Evolutionary conservation across 1,284 basidiomycete species (phyloP).

Genomic region (Xanthoconium separans): DNA sequence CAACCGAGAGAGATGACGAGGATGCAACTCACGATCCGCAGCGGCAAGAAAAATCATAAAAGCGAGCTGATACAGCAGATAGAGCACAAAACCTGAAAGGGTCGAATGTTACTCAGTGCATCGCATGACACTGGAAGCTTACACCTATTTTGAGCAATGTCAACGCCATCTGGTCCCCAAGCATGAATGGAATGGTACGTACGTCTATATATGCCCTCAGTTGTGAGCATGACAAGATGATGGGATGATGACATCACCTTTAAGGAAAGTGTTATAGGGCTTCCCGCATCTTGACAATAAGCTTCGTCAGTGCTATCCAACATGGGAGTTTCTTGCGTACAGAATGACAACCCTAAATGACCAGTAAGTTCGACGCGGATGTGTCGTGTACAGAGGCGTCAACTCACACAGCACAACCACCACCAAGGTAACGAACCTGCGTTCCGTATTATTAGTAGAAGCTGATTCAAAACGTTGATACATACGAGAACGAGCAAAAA

Average conservation of each 20-base stretch:
- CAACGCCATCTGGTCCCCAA: not conserved
- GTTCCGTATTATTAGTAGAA: not conserved
- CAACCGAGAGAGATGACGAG: not conserved
- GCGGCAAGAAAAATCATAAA: slow-evolving; percentile 2
- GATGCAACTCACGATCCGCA: slow-evolving; percentile 2
- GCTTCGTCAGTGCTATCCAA: not conserved
- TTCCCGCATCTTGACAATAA: not conserved
- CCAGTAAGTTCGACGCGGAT: not conserved
- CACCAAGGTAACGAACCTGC: slow-evolving; percentile 11
- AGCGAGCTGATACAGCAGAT: not conserved
- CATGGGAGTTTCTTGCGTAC: not conserved
- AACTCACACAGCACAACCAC: slow-evolving; percentile 1
- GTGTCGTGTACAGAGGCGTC: not conserved
- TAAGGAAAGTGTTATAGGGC: not conserved
- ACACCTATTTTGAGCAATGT: not conserved
- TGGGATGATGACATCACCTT: not conserved
- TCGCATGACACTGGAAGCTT: not conserved
- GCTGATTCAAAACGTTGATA: not conserved
- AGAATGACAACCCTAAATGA: not conserved
- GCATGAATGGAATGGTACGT: not conserved
- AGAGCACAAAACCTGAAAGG: not conserved
- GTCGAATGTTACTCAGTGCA: no score
- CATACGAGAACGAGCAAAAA: slow-evolving; percentile 5
- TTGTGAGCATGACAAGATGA: not conserved
- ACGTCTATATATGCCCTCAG: not conserved